Evolutionary conservation across 805 yeast genomes (phyloP), one percentile per base, ranked within the genome.

Genomic region (Metschnikowia drakensbergensis): DNA sequence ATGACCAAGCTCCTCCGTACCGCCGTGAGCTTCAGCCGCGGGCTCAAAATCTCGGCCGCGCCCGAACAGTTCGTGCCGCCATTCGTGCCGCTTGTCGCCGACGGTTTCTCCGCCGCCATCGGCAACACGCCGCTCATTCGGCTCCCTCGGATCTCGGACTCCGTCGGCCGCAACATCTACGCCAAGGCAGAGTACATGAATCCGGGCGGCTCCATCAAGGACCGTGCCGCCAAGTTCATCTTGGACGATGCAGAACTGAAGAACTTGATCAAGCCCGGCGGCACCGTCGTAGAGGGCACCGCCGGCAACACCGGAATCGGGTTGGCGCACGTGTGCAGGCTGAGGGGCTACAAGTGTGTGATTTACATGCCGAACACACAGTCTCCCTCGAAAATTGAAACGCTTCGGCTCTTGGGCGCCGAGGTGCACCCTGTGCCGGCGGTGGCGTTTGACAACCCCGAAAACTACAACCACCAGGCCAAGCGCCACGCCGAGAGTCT

Each of bases 231-330:
- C 0, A 71, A 86, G 33, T 88, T 71, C 60, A 75, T 89, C 54
- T 73, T 89, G 45, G 76, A 84, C 56, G 90, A 88, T 55, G 96
- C 96, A 27, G 96, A 89, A 62, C 62, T 65, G 32, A 73, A 72
- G 51, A 89, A 89, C 2, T 67, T 76, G 47, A 72, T 89, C 48
- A 63, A 69, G 49, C 80, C 89, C 3, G 94, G 95, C 6, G 96
- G 94, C 31, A 89, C 96, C 2, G 80, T 89, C 29, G 91, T 89
- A 13, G 97, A 89, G 67, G 96, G 96, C 6, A 88, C 96, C 9
- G 97, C 97, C 3, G 97, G 97, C 30, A 89, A 89, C 69, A 89
- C 97, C n/a, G 97, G 96, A 13, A 89, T 89, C 57, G 96, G 96
- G 1, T 71, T 89, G 48, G 96, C 96, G 5, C 82, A 78, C 59